Base-by-base conservation (phyloP, 2,329 filamentous ascomycete species). In the Pezicula rhizophila region DNA sequence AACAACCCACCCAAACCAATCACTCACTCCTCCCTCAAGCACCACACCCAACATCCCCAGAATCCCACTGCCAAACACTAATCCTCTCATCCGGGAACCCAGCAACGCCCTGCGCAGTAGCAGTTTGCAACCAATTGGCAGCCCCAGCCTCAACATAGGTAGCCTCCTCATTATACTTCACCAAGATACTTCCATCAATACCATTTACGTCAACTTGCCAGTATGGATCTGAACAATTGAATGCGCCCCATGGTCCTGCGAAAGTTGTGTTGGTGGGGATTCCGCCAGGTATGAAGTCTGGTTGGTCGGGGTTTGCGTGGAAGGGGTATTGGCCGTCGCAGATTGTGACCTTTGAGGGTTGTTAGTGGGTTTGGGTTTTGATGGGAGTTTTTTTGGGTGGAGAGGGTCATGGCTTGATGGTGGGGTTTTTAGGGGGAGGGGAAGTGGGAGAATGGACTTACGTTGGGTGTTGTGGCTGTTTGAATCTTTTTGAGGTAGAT, bases 231-330 rank as follows among this genome's bases (percentile, higher is more conserved):
- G 50, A 42, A 40, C 50, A 52, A 11, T 52, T 49, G 20, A 33
- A 48, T 4, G 18, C 38, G 14, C 33, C 42, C 50, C 50, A 52
- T 17, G 50, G 50, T 23, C 50, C 50, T 25, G 26, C 39, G 40
- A 52, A 52, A n/a, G 42, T 33, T 12, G 46, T 41, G 23, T 49
- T 49, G 8, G 50, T 49, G n/a, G 50, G 50, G 28, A 52, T 43
- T 4, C 42, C 50, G n/a, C 50, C 50, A 11, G 50, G 46, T 14
- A 45, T 26, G 26, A 52, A 52, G n/a, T 25, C 33, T 6, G 45
- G 40, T 31, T 48, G 26, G 38, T 33, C 46, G 7, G 43, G 28
- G 25, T 49, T 46, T 4, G 33, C 11, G 23, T 38, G 25, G 15
- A 41, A 28, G 37, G 35, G 31, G 14, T 28, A 39, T 23, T 42